Conservation (phyloP, 2,329 filamentous ascomycete species). For the Calonectria fujianensis region DNA sequence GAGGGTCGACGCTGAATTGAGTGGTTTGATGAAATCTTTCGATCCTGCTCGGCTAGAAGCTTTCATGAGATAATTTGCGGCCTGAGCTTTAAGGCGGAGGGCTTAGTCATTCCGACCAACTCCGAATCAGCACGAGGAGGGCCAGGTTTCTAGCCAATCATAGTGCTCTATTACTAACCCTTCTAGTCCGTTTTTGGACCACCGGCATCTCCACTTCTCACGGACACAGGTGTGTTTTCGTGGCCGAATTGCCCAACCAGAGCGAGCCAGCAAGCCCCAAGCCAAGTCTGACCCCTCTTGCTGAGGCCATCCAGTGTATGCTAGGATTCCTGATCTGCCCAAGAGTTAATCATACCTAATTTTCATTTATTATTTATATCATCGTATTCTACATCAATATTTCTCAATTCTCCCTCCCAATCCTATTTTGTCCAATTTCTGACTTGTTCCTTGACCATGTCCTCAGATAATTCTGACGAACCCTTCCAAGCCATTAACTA, state of each 20-base stretch:
- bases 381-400: not conserved
- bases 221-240: slow-evolving; percentile 48
- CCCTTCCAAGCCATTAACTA: slow-evolving; percentile 62
- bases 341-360: not conserved
- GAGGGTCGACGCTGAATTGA: slow-evolving; percentile 70
- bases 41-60: slow-evolving; percentile 67
- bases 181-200: slow-evolving; percentile 51
- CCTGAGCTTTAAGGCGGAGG: slow-evolving; percentile 63
- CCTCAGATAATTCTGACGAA: slow-evolving; percentile 58
- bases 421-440: slow-evolving; percentile 27
- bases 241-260: slow-evolving; percentile 37
- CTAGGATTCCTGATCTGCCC: not conserved
- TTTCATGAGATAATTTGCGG: slow-evolving; percentile 67
- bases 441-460: slow-evolving; percentile 49
- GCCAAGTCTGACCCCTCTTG: slow-evolving; percentile 26
- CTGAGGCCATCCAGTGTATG: slow-evolving; percentile 15
- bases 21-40: slow-evolving; percentile 74
- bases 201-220: slow-evolving; percentile 42
- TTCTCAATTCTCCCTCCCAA: slow-evolving; percentile 6
- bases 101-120: slow-evolving; percentile 65
- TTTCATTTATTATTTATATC: not conserved
- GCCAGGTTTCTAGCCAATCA: slow-evolving; percentile 58
- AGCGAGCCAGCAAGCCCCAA: slow-evolving; percentile 32
- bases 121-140: slow-evolving; percentile 60
- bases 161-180: slow-evolving; percentile 58